phyloP scores from a whole-genome alignment of 179 eudicot genomes.

The Silene noctiflora region DNA sequence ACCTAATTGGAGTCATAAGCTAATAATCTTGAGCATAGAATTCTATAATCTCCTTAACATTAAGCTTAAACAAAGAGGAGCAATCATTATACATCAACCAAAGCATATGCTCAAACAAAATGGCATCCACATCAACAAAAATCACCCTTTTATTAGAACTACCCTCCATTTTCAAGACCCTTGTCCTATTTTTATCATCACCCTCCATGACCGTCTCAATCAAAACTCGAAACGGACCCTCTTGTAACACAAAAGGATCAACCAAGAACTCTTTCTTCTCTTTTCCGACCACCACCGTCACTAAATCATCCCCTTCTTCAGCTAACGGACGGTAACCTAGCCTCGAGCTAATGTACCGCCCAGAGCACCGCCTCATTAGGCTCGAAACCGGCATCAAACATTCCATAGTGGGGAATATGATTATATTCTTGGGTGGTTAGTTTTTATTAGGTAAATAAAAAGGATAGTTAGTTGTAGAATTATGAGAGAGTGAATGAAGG shows the following conservation, averaged over 20 bases:
- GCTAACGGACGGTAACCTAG: slow-evolving; percentile 40
- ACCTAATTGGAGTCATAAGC: too few species aligned
- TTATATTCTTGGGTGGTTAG: too few species aligned
- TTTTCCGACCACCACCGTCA: slow-evolving; percentile 69
- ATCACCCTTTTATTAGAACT: slow-evolving; percentile 29
- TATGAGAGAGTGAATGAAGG: slow-evolving; percentile 14
- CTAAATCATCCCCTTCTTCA: slow-evolving; percentile 32
- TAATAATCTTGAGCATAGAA: slow-evolving; percentile 59
- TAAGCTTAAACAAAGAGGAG: slow-evolving; percentile 58
- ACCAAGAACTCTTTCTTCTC: slow-evolving; percentile 59
- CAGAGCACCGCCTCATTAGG: slow-evolving; percentile 38
- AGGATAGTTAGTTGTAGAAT: background rate
- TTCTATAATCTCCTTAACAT: slow-evolving; percentile 64
- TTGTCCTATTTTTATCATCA: slow-evolving; percentile 20
- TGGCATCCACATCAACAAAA: slow-evolving; percentile 68
- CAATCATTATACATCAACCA: slow-evolving; percentile 69
- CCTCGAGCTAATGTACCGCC: slow-evolving; percentile 24
- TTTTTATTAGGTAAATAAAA: too few species aligned
- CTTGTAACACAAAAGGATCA: slow-evolving; percentile 55
- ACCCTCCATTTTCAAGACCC: slow-evolving; percentile 6
- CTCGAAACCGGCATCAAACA: slow-evolving; percentile 54
- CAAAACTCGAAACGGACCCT: slow-evolving; percentile 52
- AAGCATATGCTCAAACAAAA: slow-evolving; percentile 81
- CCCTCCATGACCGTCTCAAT: slow-evolving; percentile 43
- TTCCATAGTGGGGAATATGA: slow-evolving; percentile 32